These are phyloP conservation scores for Puccinia coronata DNA, from an alignment of 1,284 basidiomycete genomes.

Conservation along the genomic window DNA sequence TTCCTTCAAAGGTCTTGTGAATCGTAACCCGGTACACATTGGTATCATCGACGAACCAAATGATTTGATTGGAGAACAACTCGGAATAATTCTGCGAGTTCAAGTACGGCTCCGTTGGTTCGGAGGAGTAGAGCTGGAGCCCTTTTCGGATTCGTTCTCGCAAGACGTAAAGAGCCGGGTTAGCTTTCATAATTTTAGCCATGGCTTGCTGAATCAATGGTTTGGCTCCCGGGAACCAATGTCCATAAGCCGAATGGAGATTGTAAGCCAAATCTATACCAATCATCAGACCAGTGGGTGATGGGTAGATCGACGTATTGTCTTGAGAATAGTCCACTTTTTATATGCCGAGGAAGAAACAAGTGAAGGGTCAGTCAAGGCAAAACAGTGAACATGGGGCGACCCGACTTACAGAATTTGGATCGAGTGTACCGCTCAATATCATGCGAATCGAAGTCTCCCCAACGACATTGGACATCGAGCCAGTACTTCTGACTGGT, in stretches of 20 bases:
- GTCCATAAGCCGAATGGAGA: conserved; percentile 97
- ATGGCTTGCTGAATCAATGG: conserved; percentile 97
- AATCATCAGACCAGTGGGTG: conserved; percentile 96
- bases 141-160: conserved; percentile 98
- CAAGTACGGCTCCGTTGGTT: conserved; percentile 97
- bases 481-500: conserved; percentile 99
- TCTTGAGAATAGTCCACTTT: conserved; percentile 67
- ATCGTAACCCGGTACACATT: conserved; percentile 99
- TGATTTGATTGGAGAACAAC: conserved; percentile 98
- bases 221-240: conserved; percentile 99
- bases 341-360: conserved; percentile 71
- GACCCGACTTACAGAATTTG: conserved; percentile 47
- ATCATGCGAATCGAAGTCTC: conserved; percentile 98
- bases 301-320: conserved; percentile 96
- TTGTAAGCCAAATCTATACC: conserved; percentile 99
- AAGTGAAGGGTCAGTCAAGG: conserved; percentile 82
- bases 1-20: conserved; percentile 99
- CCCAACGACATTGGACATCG: conserved; percentile 95
- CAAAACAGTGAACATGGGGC: conserved; percentile 17
- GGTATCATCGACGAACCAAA: conserved; percentile 99
- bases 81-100: conserved; percentile 97
- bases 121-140: conserved; percentile 96
- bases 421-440: conserved; percentile 65
- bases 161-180: conserved; percentile 95
- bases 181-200: conserved; percentile 99